These are phyloP conservation scores for Parasitella parasitica DNA, from an alignment of 371 early-diverging fungal species.

Conservation along the genomic window DNA sequence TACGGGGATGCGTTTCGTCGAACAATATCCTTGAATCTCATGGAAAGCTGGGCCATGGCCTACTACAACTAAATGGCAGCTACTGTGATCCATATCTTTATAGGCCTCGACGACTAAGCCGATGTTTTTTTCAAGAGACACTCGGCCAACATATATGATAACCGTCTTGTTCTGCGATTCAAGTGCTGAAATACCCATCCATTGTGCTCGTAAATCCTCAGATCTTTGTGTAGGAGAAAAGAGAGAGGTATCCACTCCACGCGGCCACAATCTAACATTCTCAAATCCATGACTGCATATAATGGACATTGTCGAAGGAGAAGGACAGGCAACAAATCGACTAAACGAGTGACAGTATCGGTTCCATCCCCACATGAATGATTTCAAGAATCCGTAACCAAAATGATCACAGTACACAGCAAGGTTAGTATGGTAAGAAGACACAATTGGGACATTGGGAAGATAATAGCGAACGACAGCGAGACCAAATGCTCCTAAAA, in stretches of 20 bases:
- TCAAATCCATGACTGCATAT: slow-evolving; percentile 33
- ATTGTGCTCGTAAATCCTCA: slow-evolving; percentile 22
- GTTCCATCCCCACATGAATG: slow-evolving; percentile 54
- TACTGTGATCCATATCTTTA: slow-evolving; percentile 35
- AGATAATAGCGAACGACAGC: slow-evolving; percentile 25
- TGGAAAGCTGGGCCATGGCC: slow-evolving; percentile 51
- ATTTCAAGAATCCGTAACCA: slow-evolving; percentile 39
- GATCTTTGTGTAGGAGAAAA: slow-evolving; percentile 40
- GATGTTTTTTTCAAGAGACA: slow-evolving; percentile 53
- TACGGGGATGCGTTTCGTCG: slow-evolving; percentile 25
- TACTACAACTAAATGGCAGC: slow-evolving; percentile 50
- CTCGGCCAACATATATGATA: slow-evolving; percentile 46
- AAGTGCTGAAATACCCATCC: slow-evolving; percentile 19
- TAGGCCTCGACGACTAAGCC: slow-evolving; percentile 41
- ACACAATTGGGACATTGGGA: slow-evolving; percentile 35
- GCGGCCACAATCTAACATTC: slow-evolving; percentile 42
- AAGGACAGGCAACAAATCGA: slow-evolving; percentile 41
- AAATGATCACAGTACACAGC: slow-evolving; percentile 48
- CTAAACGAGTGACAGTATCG: slow-evolving; percentile 44
- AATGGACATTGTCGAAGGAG: slow-evolving; percentile 34
- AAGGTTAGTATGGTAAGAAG: slow-evolving; percentile 54
- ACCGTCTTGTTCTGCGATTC: slow-evolving; percentile 24
- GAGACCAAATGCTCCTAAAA: slow-evolving; percentile 39
- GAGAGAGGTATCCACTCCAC: slow-evolving; percentile 37
- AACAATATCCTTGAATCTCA: slow-evolving; percentile 30